Evolutionary conservation across 305 asterid species (phyloP).

Genomic region (Fraxinus dipetala): DNA sequence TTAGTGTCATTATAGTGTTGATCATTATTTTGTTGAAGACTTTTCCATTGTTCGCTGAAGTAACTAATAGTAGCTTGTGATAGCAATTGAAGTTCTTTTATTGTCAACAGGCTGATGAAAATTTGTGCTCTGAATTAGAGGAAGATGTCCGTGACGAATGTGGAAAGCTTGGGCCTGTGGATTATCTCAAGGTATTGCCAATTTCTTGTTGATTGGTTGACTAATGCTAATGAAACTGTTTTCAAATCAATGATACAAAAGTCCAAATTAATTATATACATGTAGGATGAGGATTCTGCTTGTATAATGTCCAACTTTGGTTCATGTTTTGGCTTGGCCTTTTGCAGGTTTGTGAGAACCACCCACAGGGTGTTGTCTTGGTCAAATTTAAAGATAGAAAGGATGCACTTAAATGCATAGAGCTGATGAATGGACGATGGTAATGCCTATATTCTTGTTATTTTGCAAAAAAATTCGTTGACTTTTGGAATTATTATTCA

Average conservation of each 20-base stretch:
- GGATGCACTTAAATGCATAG: constrained; percentile 85
- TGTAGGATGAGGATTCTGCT: not conserved
- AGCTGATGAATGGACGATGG: constrained; percentile 91
- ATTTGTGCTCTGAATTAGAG: constrained; percentile 68
- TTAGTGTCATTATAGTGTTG: not conserved
- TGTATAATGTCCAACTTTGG: not conserved
- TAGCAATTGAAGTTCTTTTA: not conserved
- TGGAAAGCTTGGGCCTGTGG: constrained; percentile 80
- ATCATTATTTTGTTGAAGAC: not conserved
- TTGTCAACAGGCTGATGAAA: constrained; percentile 60
- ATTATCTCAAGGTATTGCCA: constrained; percentile 61
- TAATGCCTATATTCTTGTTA: constrained; percentile 31
- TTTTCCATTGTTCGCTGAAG: not conserved
- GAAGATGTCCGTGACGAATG: constrained; percentile 80
- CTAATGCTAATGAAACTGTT: not conserved
- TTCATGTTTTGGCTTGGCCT: constrained; percentile 12
- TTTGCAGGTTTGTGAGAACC: constrained; percentile 79
- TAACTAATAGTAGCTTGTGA: not conserved
- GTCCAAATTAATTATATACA: not conserved
- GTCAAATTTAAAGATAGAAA: constrained; percentile 71
- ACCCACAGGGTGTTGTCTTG: constrained; percentile 87
- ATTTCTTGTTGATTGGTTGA: not conserved
- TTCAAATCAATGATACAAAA: not conserved
- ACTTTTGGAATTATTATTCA: not conserved
- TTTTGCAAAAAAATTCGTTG: not conserved